Evolutionary conservation across 75 land plant species (phyloP), one percentile per base, ranked within the genome.

Genomic region (Sequoia sempervirens): DNA sequence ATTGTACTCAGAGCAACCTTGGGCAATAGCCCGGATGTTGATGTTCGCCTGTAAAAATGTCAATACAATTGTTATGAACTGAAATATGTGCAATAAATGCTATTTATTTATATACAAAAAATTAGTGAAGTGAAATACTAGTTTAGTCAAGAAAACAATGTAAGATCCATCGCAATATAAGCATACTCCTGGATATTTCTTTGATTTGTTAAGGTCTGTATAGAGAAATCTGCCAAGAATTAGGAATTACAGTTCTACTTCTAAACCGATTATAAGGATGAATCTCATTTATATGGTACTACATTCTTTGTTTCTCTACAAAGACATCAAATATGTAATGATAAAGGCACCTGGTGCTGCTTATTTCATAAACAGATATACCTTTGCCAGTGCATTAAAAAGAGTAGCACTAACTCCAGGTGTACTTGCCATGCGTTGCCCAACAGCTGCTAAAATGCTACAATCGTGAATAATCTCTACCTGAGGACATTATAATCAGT

Each of bases 1-100:
- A 87, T 97, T 97, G 89, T 96, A 97, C 87, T 97, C 99, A 40
- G 98, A 91, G 86, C 99, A 94, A 82, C 99, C 99, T 89, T 97
- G 98, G 85, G 99, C 99, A 86, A 97, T 97, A 46, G 99, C 99
- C 64, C 99, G 88, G 70, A 97, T 83, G 85, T 97, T 97, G 26
- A 96, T 88, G 83, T 93, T 97, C 56, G 99, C 99, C 99, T 97
- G 94, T 82, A 53, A 85, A 38, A 86, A 75, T 58, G 9, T 79
- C 75, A 69, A 40, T 11, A 58, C 36, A 61, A 34, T 11, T 20
- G 78, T 26, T 78, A 41, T 78, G 14, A 45, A 47, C 80, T 78
- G n/a, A 12, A 41, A 78, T 78, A 82, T 66, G 12, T 54, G 41
- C 11, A 74, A 54, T 4, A 17, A 82, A 37, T 20, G 1, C n/a